These are phyloP conservation scores for Marasmius fiardii DNA, from an alignment of 1,284 basidiomycete species.

Conservation along the genomic window DNA sequence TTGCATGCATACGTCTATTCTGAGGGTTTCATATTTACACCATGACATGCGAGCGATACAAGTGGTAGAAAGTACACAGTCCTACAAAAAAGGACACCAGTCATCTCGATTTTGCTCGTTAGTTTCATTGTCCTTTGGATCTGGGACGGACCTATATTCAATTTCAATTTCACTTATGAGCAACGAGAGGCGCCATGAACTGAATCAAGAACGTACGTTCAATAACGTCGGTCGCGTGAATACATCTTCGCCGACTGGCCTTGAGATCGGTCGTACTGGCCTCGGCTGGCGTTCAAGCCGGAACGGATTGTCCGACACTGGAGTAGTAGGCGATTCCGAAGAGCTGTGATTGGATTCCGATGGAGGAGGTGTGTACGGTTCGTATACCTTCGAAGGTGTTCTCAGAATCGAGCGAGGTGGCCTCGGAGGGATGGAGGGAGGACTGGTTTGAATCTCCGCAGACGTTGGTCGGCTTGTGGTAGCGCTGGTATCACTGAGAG, in stretches of 20 bases:
- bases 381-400: slow-evolving; percentile 20
- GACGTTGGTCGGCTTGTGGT: slow-evolving; percentile 6
- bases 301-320: not conserved
- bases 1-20: not conserved
- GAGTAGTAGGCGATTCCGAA: not conserved
- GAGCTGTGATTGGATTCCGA: slow-evolving; percentile 22
- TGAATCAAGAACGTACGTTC: slow-evolving; percentile 29
- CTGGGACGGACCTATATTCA: not conserved
- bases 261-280: slow-evolving; percentile 5
- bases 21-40: not conserved
- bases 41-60: not conserved
- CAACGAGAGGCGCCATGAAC: not conserved
- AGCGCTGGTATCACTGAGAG: slow-evolving; percentile 8
- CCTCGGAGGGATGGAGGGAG: slow-evolving; percentile 35
- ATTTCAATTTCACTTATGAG: too few species aligned
- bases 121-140: not conserved
- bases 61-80: not conserved
- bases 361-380: slow-evolving; percentile 30
- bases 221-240: slow-evolving; percentile 34
- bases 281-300: slow-evolving; percentile 1
- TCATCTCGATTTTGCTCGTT: not conserved
- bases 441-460: slow-evolving; percentile 21
- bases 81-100: not conserved
- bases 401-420: slow-evolving; percentile 39
- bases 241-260: slow-evolving; percentile 20